Conservation (phyloP, 2,329 filamentous ascomycete genomes). For the Claviceps arundinis region DNA sequence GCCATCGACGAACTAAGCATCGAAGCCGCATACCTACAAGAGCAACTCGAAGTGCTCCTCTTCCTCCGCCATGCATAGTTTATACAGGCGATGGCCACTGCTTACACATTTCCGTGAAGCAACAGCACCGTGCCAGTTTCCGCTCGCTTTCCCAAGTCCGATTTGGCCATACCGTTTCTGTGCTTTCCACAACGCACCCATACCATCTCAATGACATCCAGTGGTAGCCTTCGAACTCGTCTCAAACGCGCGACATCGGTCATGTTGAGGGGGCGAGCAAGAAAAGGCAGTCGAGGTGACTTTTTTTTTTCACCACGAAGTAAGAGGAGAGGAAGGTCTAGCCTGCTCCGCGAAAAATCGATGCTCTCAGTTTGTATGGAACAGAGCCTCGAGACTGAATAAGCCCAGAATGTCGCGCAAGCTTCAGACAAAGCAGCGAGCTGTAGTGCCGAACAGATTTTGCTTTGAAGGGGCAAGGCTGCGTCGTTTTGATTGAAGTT, state of each 20-base stretch:
- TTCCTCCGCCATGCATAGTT: background rate
- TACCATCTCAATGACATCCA: too few species aligned
- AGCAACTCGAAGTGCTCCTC: background rate
- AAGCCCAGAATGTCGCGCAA: background rate
- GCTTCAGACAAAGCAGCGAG: background rate
- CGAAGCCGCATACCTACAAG: background rate
- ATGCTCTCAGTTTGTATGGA: background rate
- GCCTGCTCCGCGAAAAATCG: background rate
- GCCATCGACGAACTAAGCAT: background rate
- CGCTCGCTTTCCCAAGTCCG: background rate
- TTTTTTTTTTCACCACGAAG: background rate
- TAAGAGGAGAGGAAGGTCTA: background rate
- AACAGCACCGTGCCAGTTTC: background rate
- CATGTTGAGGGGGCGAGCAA: too few species aligned
- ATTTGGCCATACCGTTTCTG: too few species aligned
- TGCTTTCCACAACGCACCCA: too few species aligned
- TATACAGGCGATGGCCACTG: background rate
- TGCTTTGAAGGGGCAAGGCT: background rate
- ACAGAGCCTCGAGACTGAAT: background rate
- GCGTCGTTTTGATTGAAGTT: background rate
- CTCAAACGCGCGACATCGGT: too few species aligned
- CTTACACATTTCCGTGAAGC: background rate
- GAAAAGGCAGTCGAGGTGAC: too few species aligned
- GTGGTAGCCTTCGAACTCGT: too few species aligned
- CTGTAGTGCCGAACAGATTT: background rate